Evolutionary conservation across 345 rosid species (phyloP), one percentile per base, ranked within the genome.

Genomic region (Aethionema arabicum): DNA sequence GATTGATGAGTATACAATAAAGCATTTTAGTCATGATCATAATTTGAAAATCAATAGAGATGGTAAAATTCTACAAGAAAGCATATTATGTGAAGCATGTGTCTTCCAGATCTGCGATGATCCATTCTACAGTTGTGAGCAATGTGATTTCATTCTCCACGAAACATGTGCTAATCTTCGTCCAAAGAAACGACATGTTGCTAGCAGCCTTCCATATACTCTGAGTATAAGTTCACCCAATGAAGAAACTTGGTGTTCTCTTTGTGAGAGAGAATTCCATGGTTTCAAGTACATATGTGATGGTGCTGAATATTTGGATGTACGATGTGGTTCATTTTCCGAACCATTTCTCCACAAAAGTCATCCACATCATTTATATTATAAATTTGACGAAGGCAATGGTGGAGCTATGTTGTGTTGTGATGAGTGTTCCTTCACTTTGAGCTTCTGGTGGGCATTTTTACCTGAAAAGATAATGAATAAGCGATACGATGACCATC

Each of bases 351-450:
- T 50, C 36, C 54, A 30, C 5, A 9, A 11, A 50, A 50, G 36
- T 31, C 54, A 50, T 50, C 36, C 15, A 6, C 54, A 50, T 50
- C 54, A 33, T 50, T 50, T 44, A 14, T 44, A 44, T 3, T 44
- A n/a, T n/a, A n/a, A n/a, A n/a, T n/a, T n/a, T n/a, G n/a, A n/a
- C n/a, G n/a, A n/a, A n/a, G n/a, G n/a, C n/a, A n/a, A n/a, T n/a
- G n/a, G n/a, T n/a, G n/a, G n/a, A n/a, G n/a, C n/a, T 30, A 30
- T 49, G 35, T 49, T 49, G 8, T 30, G 15, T 10, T 49, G 53
- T 30, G 53, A 30, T 49, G 7, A 49, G 1, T 30, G 53, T 49
- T 2, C 0, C 0, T 49, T 49, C 11, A n/a, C n/a, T n/a, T n/a
- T n/a, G n/a, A n/a, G n/a, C n/a, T n/a, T n/a, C n/a, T n/a, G n/a